These are phyloP conservation scores for Fraxinus quadrangulata DNA, from an alignment of 257 asterid genomes.

Conservation along the genomic window DNA sequence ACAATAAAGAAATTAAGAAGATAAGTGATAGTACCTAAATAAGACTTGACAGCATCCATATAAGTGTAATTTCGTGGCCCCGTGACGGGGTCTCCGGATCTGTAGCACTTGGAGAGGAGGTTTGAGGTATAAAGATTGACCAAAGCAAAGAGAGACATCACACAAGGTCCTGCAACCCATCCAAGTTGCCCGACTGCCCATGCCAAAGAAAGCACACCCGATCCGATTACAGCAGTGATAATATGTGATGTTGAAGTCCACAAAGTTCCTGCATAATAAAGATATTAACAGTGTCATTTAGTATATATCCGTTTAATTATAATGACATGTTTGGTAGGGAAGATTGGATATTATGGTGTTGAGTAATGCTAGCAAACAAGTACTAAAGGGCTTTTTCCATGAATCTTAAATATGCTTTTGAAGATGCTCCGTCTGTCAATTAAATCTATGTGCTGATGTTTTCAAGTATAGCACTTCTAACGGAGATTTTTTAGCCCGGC, in stretches of 20 bases:
- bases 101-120: slow-evolving; percentile 41
- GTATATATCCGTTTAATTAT: neutral
- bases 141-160: slow-evolving; percentile 35
- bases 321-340: too few relatives aligned
- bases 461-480: too few relatives aligned
- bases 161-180: slow-evolving; percentile 47
- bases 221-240: slow-evolving; percentile 41
- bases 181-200: slow-evolving; percentile 55
- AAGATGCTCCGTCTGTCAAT: too few relatives aligned
- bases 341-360: too few relatives aligned
- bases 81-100: slow-evolving; percentile 39
- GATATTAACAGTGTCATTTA: neutral
- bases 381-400: too few relatives aligned
- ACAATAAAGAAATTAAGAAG: neutral
- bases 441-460: too few relatives aligned
- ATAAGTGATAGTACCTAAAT: slow-evolving; percentile 30
- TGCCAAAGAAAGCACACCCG: slow-evolving; percentile 44
- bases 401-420: too few relatives aligned
- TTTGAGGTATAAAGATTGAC: slow-evolving; percentile 41
- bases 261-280: slow-evolving; percentile 31
- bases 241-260: slow-evolving; percentile 43
- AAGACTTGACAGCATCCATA: slow-evolving; percentile 50
- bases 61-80: slow-evolving; percentile 48
- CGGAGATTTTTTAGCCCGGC: too few relatives aligned
- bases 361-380: too few relatives aligned